Conservation (phyloP, 2,329 filamentous ascomycete species). For the Corynespora cassiicola region DNA sequence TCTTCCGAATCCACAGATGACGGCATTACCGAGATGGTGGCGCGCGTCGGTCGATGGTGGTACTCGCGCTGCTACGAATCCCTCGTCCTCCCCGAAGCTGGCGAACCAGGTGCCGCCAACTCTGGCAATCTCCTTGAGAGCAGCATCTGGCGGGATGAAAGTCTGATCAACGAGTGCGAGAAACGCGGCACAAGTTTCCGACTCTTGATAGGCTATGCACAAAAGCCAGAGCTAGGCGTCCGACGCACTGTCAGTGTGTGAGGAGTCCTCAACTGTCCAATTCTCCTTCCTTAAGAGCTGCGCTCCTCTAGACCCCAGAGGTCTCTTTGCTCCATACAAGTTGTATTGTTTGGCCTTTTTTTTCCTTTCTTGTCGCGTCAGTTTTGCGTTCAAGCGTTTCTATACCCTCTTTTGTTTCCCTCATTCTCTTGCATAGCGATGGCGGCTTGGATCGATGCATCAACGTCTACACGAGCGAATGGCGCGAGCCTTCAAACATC, state of each 20-base stretch:
- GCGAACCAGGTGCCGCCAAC: slow-evolving; percentile 41
- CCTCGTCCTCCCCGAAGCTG: slow-evolving; percentile 53
- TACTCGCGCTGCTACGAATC: slow-evolving; percentile 91
- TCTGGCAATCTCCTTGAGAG: slow-evolving; percentile 50
- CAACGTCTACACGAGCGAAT: slow-evolving; percentile 25
- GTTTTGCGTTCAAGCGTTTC: slow-evolving; percentile 43
- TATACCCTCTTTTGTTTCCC: slow-evolving; percentile 36
- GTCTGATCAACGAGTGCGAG: slow-evolving; percentile 82
- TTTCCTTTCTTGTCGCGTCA: slow-evolving; percentile 15
- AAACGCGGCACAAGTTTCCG: slow-evolving; percentile 86
- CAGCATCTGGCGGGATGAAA: slow-evolving; percentile 81
- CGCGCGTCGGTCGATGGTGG: slow-evolving; percentile 94
- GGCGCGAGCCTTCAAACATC: slow-evolving; percentile 31
- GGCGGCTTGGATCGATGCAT: slow-evolving; percentile 17
- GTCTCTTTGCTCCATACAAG: slow-evolving; percentile 17
- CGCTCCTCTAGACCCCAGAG: slow-evolving; percentile 37
- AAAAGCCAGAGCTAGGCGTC: slow-evolving; percentile 68
- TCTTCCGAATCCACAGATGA: slow-evolving; percentile 67
- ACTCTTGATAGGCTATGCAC: slow-evolving; percentile 88
- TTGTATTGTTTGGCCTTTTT: slow-evolving; percentile 12
- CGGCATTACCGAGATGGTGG: slow-evolving; percentile 89
- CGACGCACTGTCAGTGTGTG: slow-evolving; percentile 58
- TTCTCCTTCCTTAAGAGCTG: slow-evolving; percentile 33
- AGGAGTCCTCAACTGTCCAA: slow-evolving; percentile 12
- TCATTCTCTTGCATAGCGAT: slow-evolving; percentile 36